phyloP scores from a whole-genome alignment of 2,329 filamentous ascomycete genomes.

The Stachybotrys elegans region DNA sequence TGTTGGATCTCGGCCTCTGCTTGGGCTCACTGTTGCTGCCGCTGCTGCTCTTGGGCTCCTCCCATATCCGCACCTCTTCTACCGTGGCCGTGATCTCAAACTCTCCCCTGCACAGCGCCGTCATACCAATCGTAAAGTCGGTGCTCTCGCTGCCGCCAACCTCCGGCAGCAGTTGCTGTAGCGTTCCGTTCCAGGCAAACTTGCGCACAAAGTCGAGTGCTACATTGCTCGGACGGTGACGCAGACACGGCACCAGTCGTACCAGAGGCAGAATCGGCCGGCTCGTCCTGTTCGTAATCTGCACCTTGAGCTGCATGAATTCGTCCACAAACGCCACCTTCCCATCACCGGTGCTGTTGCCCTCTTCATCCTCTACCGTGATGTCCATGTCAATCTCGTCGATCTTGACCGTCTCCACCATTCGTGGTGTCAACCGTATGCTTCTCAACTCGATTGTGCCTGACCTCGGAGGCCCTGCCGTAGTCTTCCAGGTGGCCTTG shows the following conservation, averaged over 20 bases:
- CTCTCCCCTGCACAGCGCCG: constrained; percentile 71
- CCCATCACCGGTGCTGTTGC: constrained; percentile 12
- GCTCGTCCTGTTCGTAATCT: constrained; percentile 67
- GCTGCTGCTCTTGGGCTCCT: constrained; percentile 21
- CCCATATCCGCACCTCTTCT: constrained; percentile 67
- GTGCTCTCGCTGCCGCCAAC: constrained; percentile 54
- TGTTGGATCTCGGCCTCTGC: constrained; percentile 43
- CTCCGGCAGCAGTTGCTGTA: constrained; percentile 68
- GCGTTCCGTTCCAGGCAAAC: constrained; percentile 76
- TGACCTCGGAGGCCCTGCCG: constrained; percentile 42
- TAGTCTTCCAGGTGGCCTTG: constrained; percentile 65
- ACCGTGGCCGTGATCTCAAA: constrained; percentile 79
- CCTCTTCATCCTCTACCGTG: constrained; percentile 36
- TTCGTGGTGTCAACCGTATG: constrained; percentile 66
- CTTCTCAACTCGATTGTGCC: constrained; percentile 73
- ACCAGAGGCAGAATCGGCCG: constrained; percentile 66
- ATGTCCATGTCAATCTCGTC: constrained; percentile 71
- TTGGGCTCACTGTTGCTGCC: constrained; percentile 16
- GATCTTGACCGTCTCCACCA: constrained; percentile 78
- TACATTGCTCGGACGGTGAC: constrained; percentile 64
- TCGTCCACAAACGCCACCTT: constrained; percentile 32
- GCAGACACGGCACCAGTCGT: constrained; percentile 70
- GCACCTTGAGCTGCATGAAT: constrained; percentile 67
- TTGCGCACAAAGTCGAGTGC: constrained; percentile 79
- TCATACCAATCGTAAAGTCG: constrained; percentile 63